A percentile compares a stretch with the other conserved stretches of the same genome.
Evolutionary conservation across 768 basidiomycete genomes (phyloP).

Genomic region (Tulasnella sp.): DNA sequence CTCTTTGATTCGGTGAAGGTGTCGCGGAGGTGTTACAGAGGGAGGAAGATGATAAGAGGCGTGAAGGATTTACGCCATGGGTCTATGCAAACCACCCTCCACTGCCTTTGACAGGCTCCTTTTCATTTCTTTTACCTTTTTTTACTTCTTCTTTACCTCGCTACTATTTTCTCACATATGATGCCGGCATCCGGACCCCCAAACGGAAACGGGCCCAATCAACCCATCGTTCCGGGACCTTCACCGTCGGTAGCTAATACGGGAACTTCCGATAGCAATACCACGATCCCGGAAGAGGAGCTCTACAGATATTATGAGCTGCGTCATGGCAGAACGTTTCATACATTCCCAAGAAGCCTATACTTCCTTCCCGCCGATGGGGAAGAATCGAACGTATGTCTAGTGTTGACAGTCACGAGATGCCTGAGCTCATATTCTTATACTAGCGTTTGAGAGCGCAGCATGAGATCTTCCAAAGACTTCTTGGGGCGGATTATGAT

Average conservation of each 20-base stretch:
- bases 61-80: constrained; percentile 3
- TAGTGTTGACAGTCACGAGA: neutral
- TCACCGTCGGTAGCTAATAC: neutral
- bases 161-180: constrained; percentile 6
- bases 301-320: neutral
- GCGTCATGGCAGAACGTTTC: constrained; percentile 17
- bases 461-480: neutral
- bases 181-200: neutral
- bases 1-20: constrained; percentile 10
- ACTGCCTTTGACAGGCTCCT: neutral
- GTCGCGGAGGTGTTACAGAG: neutral
- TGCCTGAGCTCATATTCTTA: neutral
- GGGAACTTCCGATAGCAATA: neutral
- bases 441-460: constrained; percentile 15
- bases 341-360: neutral
- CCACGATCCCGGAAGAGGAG: constrained; percentile 1
- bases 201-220: neutral
- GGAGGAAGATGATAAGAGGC: constrained; percentile 2
- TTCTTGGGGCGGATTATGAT: neutral
- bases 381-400: constrained; percentile 10
- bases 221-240: neutral
- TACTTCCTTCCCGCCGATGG: constrained; percentile 25
- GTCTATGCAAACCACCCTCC: neutral
- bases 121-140: neutral
- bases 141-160: neutral